Evolutionary conservation across 2,329 filamentous ascomycete species (phyloP).

Genomic region (Elsinoe australis): DNA sequence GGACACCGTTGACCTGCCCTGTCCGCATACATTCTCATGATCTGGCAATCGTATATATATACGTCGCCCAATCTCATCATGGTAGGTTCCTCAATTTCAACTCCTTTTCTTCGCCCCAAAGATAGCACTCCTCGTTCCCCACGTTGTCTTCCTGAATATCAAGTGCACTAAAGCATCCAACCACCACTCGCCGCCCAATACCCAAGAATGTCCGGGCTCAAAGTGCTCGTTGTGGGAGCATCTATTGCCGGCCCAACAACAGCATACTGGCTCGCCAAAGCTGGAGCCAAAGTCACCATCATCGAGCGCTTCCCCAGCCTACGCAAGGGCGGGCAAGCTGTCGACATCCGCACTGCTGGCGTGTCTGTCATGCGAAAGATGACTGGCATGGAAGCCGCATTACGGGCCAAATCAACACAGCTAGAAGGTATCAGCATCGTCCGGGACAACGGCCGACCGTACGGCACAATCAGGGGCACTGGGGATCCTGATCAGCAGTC

Average conservation of each 20-base stretch:
- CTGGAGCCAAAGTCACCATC: conserved; percentile 30
- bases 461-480: conserved; percentile 28
- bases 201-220: too few species aligned
- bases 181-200: too few species aligned
- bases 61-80: too few species aligned
- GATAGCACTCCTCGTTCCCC: too few species aligned
- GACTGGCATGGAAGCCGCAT: conserved; percentile 28
- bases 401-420: conserved; percentile 24
- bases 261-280: conserved; percentile 31
- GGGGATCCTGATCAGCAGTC: conserved; percentile 30
- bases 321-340: conserved; percentile 28
- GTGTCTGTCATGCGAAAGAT: conserved; percentile 33
- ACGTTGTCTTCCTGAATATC: too few species aligned
- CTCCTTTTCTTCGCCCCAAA: too few species aligned
- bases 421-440: conserved; percentile 31
- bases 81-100: too few species aligned
- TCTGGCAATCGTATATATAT: too few species aligned
- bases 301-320: conserved; percentile 32
- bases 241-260: conserved; percentile 32
- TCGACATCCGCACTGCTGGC: conserved; percentile 32
- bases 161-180: too few species aligned
- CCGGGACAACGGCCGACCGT: conserved; percentile 24
- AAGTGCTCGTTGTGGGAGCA: conserved; percentile 32
- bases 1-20: too few species aligned
- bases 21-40: too few species aligned